Evolutionary conservation across 2,329 filamentous ascomycete species (phyloP).

Genomic region (Claviceps pusilla): DNA sequence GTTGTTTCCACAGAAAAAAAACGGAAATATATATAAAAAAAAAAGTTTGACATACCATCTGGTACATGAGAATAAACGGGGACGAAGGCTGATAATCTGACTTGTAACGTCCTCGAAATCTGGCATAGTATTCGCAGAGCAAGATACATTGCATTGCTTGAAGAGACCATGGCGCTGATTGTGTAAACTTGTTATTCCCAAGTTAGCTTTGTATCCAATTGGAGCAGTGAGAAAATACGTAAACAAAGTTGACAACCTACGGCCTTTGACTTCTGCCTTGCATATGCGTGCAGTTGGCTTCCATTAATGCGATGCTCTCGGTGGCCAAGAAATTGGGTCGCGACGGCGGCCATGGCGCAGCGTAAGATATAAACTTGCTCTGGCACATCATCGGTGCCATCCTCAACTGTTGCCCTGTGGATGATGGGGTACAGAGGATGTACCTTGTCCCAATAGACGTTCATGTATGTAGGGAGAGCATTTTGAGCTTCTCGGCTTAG

Average conservation of each 20-base stretch:
- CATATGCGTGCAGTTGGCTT: constrained; percentile 35
- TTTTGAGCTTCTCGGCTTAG: constrained; percentile 25
- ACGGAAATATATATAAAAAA: not conserved
- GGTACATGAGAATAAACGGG: constrained; percentile 34
- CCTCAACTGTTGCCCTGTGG: constrained; percentile 31
- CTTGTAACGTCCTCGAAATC: constrained; percentile 37
- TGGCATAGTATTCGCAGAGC: constrained; percentile 39
- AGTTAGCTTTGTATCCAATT: constrained; percentile 6
- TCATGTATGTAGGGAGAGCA: constrained; percentile 34
- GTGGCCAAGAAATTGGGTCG: constrained; percentile 33
- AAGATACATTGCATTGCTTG: constrained; percentile 38
- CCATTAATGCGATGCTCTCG: constrained; percentile 36
- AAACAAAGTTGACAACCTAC: constrained; percentile 23
- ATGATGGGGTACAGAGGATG: constrained; percentile 34
- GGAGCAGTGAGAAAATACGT: not conserved
- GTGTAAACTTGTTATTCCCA: constrained; percentile 21
- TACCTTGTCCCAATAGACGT: constrained; percentile 38
- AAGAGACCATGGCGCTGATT: constrained; percentile 25
- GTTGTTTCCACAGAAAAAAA: too few species aligned
- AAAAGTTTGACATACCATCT: constrained; percentile 31
- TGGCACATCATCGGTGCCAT: constrained; percentile 13
- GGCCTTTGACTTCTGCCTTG: constrained; percentile 32
- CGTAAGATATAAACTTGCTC: constrained; percentile 29
- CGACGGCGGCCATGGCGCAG: constrained; percentile 43
- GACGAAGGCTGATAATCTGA: constrained; percentile 31